Evolutionary conservation across 2,329 filamentous ascomycete species (phyloP), one percentile per base, ranked within the genome.

Genomic region (Penicillium decumbens): DNA sequence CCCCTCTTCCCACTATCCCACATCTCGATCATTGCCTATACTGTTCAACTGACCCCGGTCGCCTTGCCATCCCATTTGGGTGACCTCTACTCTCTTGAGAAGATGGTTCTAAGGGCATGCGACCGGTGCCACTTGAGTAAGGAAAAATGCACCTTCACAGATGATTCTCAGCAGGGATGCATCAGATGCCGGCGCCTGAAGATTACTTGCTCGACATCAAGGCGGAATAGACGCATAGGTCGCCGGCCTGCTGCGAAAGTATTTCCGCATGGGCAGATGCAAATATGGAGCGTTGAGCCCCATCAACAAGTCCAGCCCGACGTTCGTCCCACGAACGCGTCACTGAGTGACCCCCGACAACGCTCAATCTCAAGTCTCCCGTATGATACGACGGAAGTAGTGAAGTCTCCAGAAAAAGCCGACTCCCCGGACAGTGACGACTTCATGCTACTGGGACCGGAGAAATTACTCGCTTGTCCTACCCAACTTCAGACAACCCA

Each of bases 41-140:
- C 44, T 41, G 43, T 23, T 23, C 2, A 24, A 35, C 29, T 30
- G 39, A 35, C 30, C 39, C 45, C 38, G 45, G 32, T 47, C 45
- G 39, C 37, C 38, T 40, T 42, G 45, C 45, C 45, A 29, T 39
- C 33, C 30, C 45, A 39, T 42, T 42, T 15, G 40, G 46, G 30
- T 41, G 32, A 41, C 33, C 46, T 43, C 40, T 42, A 20, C 39
- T 37, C 23, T 67, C 32, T 13, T 27, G 33, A 43, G 42, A 52
- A 38, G 49, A 58, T 54, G 49, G 56, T 55, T 29, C 43, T 56
- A 38, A 60, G 50, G 51, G 49, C 52, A 43, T 61, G 57, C 52
- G 51, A 55, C 42, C 47, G 53, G 33, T 61, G 54, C 41, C 51
- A 55, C 37, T 35, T 37, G 38, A 54, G 43, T 41, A 52, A 57